phyloP scores from a whole-genome alignment of 345 rosid species.

The Lagerstroemia speciosa region DNA sequence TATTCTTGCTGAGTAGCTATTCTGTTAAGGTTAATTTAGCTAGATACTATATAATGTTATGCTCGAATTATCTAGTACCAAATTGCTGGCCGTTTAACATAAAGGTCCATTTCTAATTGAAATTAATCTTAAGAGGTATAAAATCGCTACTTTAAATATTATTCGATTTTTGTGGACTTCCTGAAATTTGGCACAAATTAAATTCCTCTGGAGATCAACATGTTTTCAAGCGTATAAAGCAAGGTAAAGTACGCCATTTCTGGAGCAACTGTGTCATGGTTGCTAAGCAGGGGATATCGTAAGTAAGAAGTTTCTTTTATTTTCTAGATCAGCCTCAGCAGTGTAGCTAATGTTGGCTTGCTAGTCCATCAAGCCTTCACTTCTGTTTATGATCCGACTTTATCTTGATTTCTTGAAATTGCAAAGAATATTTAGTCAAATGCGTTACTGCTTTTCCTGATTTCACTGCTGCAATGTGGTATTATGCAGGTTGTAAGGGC shows the following conservation, averaged over 20 bases:
- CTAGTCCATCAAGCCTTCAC: too few species aligned
- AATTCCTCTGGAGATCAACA: too few species aligned
- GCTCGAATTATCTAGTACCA: neutral
- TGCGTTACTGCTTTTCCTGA: neutral
- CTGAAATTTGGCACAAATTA: neutral
- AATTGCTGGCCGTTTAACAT: neutral
- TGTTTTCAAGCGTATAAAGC: too few species aligned
- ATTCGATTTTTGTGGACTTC: neutral
- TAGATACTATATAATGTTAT: neutral
- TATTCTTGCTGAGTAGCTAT: neutral
- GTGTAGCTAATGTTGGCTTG: too few species aligned
- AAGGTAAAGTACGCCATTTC: too few species aligned
- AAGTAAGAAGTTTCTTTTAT: too few species aligned
- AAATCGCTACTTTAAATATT: neutral
- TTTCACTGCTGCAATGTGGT: slow-evolving; percentile 1
- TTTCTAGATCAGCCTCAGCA: too few species aligned
- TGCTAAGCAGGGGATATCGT: too few species aligned
- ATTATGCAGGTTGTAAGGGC: slow-evolving; percentile 80
- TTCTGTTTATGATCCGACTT: neutral
- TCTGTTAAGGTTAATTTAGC: neutral
- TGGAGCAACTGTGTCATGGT: neutral
- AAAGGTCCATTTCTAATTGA: neutral
- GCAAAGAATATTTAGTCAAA: neutral
- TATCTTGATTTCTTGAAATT: neutral
- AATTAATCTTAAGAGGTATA: neutral